phyloP scores from a whole-genome alignment of 2,329 filamentous ascomycete species.

The Fusarium brachygibbosum region DNA sequence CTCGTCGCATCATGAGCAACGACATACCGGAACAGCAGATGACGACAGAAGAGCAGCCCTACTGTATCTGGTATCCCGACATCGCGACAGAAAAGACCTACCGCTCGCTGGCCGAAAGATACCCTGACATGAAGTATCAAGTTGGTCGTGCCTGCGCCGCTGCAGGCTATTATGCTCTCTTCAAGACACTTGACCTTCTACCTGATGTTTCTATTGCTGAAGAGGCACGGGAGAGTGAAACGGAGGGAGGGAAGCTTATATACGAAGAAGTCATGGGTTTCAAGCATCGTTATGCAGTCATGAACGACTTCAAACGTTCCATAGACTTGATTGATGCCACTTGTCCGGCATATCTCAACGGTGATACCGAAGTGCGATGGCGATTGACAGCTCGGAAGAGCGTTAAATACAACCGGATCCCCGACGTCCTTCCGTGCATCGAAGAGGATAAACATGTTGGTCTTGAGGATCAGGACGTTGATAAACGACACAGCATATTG shows the following conservation, averaged over 20 bases:
- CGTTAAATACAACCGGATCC: fast-evolving
- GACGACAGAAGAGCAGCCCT: slow-evolving; percentile 1
- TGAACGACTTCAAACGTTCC: slow-evolving; percentile 7
- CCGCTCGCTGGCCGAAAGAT: background rate
- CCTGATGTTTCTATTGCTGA: slow-evolving; percentile 25
- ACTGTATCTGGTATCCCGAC: slow-evolving; percentile 27
- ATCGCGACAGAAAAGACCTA: slow-evolving; percentile 16
- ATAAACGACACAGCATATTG: background rate
- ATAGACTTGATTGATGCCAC: background rate
- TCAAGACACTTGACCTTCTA: slow-evolving; percentile 6
- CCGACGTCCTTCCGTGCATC: slow-evolving; percentile 9
- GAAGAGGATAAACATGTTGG: slow-evolving; percentile 20
- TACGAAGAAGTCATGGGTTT: slow-evolving; percentile 19
- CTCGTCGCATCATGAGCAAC: slow-evolving; percentile 28
- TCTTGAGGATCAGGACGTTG: background rate
- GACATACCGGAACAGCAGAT: slow-evolving; percentile 2
- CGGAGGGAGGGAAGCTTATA: slow-evolving; percentile 6
- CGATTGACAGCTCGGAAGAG: background rate
- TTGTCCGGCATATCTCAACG: slow-evolving; percentile 13
- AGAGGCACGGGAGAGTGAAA: slow-evolving; percentile 18
- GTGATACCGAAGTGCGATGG: slow-evolving; percentile 22
- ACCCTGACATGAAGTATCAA: slow-evolving; percentile 17
- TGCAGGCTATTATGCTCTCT: slow-evolving; percentile 13
- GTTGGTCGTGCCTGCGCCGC: slow-evolving; percentile 24
- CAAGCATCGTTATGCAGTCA: slow-evolving; percentile 7